phyloP scores from a whole-genome alignment of 2,329 filamentous ascomycete genomes.

The Rhynchosporium agropyri region DNA sequence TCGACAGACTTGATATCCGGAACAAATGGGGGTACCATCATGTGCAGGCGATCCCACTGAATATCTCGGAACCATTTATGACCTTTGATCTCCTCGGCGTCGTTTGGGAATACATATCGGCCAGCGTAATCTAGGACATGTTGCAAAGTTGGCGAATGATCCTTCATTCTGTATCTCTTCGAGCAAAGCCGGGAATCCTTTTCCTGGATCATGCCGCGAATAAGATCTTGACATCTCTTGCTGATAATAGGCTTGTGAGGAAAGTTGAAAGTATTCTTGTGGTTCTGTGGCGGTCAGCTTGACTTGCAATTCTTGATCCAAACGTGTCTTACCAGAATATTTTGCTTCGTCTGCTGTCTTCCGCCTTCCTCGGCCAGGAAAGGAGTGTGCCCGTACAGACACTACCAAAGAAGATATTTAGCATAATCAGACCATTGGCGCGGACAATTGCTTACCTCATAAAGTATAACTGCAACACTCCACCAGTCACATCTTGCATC shows the following conservation, averaged over 20 bases:
- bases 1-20: conserved; percentile 69
- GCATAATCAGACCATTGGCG: neutral
- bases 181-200: conserved; percentile 78
- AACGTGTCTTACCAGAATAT: conserved; percentile 68
- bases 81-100: conserved; percentile 85
- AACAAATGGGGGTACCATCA: conserved; percentile 74
- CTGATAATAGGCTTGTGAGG: conserved; percentile 68
- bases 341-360: conserved; percentile 80
- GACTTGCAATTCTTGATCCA: conserved; percentile 43
- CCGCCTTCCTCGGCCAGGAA: conserved; percentile 77
- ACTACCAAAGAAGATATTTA: conserved; percentile 48
- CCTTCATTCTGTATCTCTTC: conserved; percentile 70
- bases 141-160: conserved; percentile 44
- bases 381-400: conserved; percentile 87
- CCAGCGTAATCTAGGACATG: conserved; percentile 47
- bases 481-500: conserved; percentile 96
- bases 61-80: conserved; percentile 85
- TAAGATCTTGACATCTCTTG: conserved; percentile 74
- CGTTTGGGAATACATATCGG: conserved; percentile 77
- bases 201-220: conserved; percentile 71
- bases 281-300: conserved; percentile 51
- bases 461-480: conserved; percentile 93
- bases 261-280: conserved; percentile 71
- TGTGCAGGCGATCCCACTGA: conserved; percentile 75
- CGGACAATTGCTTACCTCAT: conserved; percentile 57